Evolutionary conservation across 768 basidiomycete species (phyloP).

Genomic region (Auricularia auricula-judae): DNA sequence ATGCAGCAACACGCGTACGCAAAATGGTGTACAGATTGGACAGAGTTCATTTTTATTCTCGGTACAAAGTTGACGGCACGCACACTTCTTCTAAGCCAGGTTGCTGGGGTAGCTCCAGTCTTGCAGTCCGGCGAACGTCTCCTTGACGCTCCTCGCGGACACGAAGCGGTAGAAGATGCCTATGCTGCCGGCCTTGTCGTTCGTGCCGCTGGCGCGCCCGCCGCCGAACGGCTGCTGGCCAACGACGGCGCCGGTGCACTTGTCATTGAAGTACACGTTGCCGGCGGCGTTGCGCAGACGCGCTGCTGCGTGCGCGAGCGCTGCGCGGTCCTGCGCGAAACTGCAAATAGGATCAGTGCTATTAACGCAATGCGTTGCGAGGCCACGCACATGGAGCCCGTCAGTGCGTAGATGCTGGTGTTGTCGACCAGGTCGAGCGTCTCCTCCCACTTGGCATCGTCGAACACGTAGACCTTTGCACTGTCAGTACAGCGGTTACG

Average conservation of each 20-base stretch:
- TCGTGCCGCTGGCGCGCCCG: constrained; percentile 84
- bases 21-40: too few relatives aligned
- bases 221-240: constrained; percentile 99
- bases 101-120: constrained; percentile 85
- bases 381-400: constrained; percentile 76
- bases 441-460: constrained; percentile 77
- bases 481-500: background rate
- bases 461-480: constrained; percentile 70
- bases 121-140: constrained; percentile 81
- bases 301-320: constrained; percentile 69
- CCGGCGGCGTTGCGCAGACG: constrained; percentile 84
- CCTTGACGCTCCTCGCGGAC: constrained; percentile 88
- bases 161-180: constrained; percentile 72
- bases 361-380: constrained; percentile 7
- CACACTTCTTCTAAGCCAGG: constrained; percentile 32
- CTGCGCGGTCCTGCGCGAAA: constrained; percentile 74
- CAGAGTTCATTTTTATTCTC: too few relatives aligned
- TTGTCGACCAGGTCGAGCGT: constrained; percentile 79
- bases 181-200: constrained; percentile 93
- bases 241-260: constrained; percentile 95
- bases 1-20: too few relatives aligned
- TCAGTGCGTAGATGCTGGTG: constrained; percentile 82
- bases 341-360: constrained; percentile 25
- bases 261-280: constrained; percentile 97
- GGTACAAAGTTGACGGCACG: too few relatives aligned